A percentile compares a stretch with the other conserved stretches of the same genome.
phyloP scores from a whole-genome alignment of 2,329 filamentous ascomycete species.

The Septoria petroselini region DNA sequence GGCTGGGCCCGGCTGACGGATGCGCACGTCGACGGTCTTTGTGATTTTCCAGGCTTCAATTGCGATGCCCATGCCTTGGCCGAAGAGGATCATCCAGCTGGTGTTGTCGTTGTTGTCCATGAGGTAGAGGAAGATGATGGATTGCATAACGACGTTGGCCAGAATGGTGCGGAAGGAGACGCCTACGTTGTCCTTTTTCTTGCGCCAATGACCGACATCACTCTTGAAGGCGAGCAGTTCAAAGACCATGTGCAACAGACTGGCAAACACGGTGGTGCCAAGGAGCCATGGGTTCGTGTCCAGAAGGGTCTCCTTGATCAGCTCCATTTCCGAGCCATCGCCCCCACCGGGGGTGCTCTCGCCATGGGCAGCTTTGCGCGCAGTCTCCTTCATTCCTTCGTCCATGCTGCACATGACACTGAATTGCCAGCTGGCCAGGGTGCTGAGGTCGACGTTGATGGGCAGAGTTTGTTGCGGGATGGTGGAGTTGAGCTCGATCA shows the following conservation, averaged over 20 bases:
- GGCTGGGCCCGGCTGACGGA: conserved; percentile 65
- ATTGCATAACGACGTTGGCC: conserved; percentile 96
- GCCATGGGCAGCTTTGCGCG: conserved; percentile 72
- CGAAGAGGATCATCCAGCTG: conserved; percentile 97
- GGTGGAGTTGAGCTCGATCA: conserved; percentile 88
- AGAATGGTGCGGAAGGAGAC: conserved; percentile 95
- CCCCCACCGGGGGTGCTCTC: conserved; percentile 69
- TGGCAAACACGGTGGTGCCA: conserved; percentile 77
- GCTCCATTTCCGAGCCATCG: conserved; percentile 91
- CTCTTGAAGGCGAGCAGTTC: conserved; percentile 96
- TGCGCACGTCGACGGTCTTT: conserved; percentile 83
- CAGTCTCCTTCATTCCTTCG: conserved; percentile 78
- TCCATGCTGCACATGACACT: conserved; percentile 80
- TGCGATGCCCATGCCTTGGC: conserved; percentile 79
- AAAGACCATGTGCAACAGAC: conserved; percentile 87
- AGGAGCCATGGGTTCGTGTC: conserved; percentile 93
- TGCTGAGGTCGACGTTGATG: conserved; percentile 77
- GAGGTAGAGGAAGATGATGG: conserved; percentile 91
- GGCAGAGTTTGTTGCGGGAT: conserved; percentile 82
- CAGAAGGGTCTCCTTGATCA: conserved; percentile 92
- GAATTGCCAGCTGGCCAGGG: conserved; percentile 85
- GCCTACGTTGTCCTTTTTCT: conserved; percentile 99
- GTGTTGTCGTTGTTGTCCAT: conserved; percentile 97
- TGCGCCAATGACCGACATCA: conserved; percentile 95
- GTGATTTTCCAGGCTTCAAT: conserved; percentile 93